Conservation (phyloP, 2,329 filamentous ascomycete genomes). For the Monosporascus sp. region DNA sequence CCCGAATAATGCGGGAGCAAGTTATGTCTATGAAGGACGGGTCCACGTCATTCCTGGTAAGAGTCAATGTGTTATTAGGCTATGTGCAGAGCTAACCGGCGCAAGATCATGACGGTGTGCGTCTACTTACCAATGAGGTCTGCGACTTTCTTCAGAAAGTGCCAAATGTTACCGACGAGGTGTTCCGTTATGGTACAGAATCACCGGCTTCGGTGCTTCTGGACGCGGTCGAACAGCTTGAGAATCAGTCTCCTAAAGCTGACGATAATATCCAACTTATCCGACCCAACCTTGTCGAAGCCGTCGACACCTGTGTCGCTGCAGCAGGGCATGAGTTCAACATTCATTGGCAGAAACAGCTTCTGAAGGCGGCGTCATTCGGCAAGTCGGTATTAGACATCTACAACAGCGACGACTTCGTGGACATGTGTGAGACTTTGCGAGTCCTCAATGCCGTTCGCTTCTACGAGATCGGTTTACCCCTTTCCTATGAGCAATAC, state of each 20-base stretch:
- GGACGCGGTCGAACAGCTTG: constrained; percentile 85
- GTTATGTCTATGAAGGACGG: constrained; percentile 84
- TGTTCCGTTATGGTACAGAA: constrained; percentile 83
- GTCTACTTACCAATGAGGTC: constrained; percentile 85
- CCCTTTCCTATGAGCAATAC: constrained; percentile 90
- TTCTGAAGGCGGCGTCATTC: constrained; percentile 94
- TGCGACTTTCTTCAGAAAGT: constrained; percentile 98
- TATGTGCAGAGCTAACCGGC: constrained; percentile 6
- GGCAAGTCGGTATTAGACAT: constrained; percentile 96
- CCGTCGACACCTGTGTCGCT: constrained; percentile 88
- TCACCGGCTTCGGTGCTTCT: constrained; percentile 88
- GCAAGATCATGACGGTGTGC: constrained; percentile 72
- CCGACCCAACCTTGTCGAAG: constrained; percentile 78
- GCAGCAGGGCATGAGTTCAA: constrained; percentile 91
- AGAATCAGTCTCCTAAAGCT: constrained; percentile 91
- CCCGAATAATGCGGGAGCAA: constrained; percentile 68
- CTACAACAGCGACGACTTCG: constrained; percentile 97
- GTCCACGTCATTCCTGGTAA: constrained; percentile 84
- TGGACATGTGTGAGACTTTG: constrained; percentile 93
- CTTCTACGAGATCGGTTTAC: constrained; percentile 85
- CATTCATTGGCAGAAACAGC: constrained; percentile 86
- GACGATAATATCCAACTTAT: constrained; percentile 98
- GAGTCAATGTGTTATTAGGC: constrained; percentile 4
- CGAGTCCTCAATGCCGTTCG: constrained; percentile 89
- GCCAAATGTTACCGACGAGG: constrained; percentile 76